Evolutionary conservation across 805 yeast species (phyloP).

Genomic region (Lipomyces orientalis): DNA sequence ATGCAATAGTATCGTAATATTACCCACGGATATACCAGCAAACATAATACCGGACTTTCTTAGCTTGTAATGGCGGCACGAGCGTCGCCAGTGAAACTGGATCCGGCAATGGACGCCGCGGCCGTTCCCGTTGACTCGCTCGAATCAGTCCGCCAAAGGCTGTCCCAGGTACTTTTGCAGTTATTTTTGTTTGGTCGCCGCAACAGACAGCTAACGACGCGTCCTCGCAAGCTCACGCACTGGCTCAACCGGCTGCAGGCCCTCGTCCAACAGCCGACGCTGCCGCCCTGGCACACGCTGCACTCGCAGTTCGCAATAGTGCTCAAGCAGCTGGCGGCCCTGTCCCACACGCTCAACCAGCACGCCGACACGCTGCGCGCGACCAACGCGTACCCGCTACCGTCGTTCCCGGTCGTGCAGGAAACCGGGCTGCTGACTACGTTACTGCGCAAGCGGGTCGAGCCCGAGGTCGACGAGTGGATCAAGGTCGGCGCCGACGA

Average conservation of each 20-base stretch:
- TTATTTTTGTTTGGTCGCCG: too few relatives aligned
- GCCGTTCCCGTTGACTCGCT: constrained; percentile 66
- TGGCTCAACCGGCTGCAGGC: constrained; percentile 33
- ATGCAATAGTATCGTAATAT: too few relatives aligned
- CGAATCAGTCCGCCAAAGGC: constrained; percentile 65
- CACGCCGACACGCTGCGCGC: constrained; percentile 63
- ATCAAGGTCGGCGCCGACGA: constrained; percentile 54
- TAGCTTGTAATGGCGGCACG: background rate
- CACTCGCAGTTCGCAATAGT: constrained; percentile 86
- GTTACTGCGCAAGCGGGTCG: constrained; percentile 79
- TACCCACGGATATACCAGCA: background rate
- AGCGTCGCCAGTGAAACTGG: constrained; percentile 14
- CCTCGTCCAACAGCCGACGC: constrained; percentile 31
- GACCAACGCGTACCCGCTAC: constrained; percentile 83
- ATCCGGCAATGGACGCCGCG: constrained; percentile 37
- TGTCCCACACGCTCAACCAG: constrained; percentile 70
- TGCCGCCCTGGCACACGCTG: constrained; percentile 67
- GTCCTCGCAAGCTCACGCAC: constrained; percentile 13
- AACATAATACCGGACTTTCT: background rate
- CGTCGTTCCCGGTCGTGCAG: constrained; percentile 81
- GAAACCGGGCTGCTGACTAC: constrained; percentile 85
- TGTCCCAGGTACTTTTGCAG: constrained; percentile 55
- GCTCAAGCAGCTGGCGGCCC: constrained; percentile 78
- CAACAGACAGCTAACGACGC: background rate
- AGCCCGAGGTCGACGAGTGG: constrained; percentile 94